Conservation (phyloP, 257 asterid species). For the Oldenlandia corymbosa region DNA sequence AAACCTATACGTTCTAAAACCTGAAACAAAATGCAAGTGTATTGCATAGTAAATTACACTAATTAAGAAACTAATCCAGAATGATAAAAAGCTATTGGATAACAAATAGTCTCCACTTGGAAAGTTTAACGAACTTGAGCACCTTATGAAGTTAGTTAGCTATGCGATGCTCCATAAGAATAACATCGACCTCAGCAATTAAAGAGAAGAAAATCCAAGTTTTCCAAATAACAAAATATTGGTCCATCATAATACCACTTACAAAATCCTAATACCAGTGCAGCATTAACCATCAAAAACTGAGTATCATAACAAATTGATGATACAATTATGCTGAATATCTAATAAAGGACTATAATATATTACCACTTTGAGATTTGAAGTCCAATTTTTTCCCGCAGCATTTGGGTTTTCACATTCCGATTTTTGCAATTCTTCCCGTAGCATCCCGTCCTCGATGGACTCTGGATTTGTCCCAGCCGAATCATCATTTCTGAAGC, state of each 20-base stretch:
- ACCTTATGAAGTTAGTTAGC: background rate
- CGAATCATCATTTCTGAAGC: conserved; percentile 71
- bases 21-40: background rate
- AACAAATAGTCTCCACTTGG: background rate
- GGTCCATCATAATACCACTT: background rate
- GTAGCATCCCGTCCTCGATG: conserved; percentile 48
- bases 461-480: conserved; percentile 41
- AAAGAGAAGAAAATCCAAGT: background rate
- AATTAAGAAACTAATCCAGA: background rate
- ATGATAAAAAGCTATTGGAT: background rate
- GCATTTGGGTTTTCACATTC: conserved; percentile 37
- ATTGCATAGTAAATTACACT: background rate
- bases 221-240: background rate
- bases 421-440: conserved; percentile 35
- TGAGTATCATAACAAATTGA: background rate
- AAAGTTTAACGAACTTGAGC: no score
- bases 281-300: background rate
- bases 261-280: background rate
- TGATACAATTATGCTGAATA: background rate
- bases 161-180: background rate
- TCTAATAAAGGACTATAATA: no score
- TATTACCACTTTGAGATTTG: conserved; percentile 47
- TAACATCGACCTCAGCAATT: no score
- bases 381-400: conserved; percentile 33
- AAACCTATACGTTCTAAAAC: conserved; percentile 1